phyloP scores from a whole-genome alignment of 2,329 filamentous ascomycete species.

The Diplodia scrobiculata region DNA sequence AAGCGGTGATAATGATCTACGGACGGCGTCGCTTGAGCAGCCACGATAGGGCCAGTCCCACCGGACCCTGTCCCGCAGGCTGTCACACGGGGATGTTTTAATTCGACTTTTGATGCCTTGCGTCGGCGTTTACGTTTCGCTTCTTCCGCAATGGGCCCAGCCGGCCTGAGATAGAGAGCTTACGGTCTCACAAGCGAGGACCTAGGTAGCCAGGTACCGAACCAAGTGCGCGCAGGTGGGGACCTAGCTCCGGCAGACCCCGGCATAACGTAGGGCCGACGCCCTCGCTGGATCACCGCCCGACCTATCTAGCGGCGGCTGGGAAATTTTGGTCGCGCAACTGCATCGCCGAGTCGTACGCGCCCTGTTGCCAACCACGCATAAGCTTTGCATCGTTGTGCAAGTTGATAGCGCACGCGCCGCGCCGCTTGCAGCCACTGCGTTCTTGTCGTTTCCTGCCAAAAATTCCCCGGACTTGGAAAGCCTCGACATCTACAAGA shows the following conservation, averaged over 20 bases:
- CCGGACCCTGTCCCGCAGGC: conserved; percentile 22
- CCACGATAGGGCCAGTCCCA: conserved; percentile 15
- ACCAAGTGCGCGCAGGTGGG: neutral
- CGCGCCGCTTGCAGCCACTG: neutral
- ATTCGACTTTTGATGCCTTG: neutral
- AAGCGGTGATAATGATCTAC: conserved; percentile 27
- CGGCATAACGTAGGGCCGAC: neutral
- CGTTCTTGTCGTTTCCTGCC: neutral
- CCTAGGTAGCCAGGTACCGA: neutral
- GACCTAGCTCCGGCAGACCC: neutral
- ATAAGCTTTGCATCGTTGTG: conserved; percentile 2
- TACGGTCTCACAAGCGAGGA: neutral
- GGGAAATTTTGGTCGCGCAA: conserved; percentile 9
- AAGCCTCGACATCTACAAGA: conserved; percentile 1
- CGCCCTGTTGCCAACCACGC: neutral
- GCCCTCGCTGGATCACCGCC: neutral
- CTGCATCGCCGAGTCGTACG: neutral
- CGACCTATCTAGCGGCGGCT: neutral
- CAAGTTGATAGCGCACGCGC: neutral
- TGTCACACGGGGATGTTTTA: conserved; percentile 14
- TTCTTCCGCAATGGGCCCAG: neutral
- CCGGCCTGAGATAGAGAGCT: neutral
- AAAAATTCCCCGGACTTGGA: conserved; percentile 2
- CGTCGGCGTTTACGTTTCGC: conserved; percentile 15
- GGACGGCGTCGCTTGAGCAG: conserved; percentile 13